Evolutionary conservation across 306 rosid species (phyloP).

Genomic region (Cicer pinnatifidum): DNA sequence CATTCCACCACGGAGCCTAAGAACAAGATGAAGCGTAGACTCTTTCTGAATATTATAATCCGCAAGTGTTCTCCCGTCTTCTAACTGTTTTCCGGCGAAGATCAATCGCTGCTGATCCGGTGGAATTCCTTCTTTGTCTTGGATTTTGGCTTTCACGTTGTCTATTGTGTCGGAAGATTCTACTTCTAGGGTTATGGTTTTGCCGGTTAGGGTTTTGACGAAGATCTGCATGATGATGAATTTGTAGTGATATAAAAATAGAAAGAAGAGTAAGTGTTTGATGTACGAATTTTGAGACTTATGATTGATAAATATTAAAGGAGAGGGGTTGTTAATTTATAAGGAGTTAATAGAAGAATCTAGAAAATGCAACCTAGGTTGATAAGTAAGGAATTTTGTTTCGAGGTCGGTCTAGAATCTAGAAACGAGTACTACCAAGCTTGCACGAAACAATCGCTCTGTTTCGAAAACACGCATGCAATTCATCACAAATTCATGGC

Average conservation of each 20-base stretch:
- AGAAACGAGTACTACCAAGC: too few species aligned
- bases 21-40: conserved; percentile 11
- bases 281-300: neutral
- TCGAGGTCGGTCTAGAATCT: neutral
- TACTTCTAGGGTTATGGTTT: conserved; percentile 23
- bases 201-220: conserved; percentile 30
- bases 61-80: conserved; percentile 9
- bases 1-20: conserved; percentile 28
- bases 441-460: too few species aligned
- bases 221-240: conserved; percentile 24
- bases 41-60: conserved; percentile 34
- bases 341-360: neutral
- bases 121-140: conserved; percentile 31
- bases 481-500: too few species aligned
- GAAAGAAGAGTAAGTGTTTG: neutral
- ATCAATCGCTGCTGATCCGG: conserved; percentile 14
- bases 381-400: neutral
- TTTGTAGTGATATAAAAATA: neutral
- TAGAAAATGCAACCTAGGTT: neutral
- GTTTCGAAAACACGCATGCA: too few species aligned
- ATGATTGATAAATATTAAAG: too few species aligned
- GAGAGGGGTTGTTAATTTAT: neutral
- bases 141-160: conserved; percentile 18
- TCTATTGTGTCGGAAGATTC: conserved; percentile 24
- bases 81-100: conserved; percentile 20